Evolutionary conservation across 257 asterid species (phyloP).

Genomic region (Solanum stenotomum): DNA sequence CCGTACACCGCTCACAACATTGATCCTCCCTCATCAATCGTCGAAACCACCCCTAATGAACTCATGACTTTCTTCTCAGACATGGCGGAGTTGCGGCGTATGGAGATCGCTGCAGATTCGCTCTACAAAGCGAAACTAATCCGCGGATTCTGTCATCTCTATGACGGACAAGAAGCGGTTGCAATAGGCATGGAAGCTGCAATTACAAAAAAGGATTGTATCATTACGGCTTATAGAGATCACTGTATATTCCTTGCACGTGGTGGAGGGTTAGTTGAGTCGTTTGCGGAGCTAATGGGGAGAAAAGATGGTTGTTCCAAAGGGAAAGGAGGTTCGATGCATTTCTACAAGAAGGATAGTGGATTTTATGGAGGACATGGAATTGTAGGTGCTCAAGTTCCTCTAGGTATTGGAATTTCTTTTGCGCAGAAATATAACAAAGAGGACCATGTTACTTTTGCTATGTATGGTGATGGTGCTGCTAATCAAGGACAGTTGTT

Average conservation of each 20-base stretch:
- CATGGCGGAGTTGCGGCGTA: conserved; percentile 87
- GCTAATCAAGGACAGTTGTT: conserved; percentile 98
- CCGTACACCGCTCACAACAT: conserved; percentile 78
- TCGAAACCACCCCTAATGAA: conserved; percentile 56
- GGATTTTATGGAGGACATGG: conserved; percentile 97
- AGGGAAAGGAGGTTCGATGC: conserved; percentile 99
- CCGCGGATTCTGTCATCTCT: conserved; percentile 91
- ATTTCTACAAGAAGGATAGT: conserved; percentile 72
- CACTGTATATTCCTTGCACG: conserved; percentile 68
- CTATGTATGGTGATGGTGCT: conserved; percentile 97
- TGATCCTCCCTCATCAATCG: conserved; percentile 87
- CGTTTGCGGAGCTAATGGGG: conserved; percentile 90
- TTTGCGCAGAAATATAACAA: conserved; percentile 86
- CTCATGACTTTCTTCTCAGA: conserved; percentile 69
- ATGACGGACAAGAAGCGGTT: conserved; percentile 97
- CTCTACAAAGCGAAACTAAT: conserved; percentile 85
- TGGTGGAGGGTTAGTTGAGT: conserved; percentile 67
- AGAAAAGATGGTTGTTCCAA: conserved; percentile 78
- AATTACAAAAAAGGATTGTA: conserved; percentile 55
- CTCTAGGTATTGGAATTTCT: conserved; percentile 83
- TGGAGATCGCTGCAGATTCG: conserved; percentile 94
- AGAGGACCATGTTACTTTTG: conserved; percentile 74
- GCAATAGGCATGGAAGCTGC: conserved; percentile 94
- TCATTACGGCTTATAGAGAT: conserved; percentile 75
- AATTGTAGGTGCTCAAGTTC: conserved; percentile 93